Conservation (phyloP, 2,329 filamentous ascomycete genomes). For the Pestalotiopsis sp. region DNA sequence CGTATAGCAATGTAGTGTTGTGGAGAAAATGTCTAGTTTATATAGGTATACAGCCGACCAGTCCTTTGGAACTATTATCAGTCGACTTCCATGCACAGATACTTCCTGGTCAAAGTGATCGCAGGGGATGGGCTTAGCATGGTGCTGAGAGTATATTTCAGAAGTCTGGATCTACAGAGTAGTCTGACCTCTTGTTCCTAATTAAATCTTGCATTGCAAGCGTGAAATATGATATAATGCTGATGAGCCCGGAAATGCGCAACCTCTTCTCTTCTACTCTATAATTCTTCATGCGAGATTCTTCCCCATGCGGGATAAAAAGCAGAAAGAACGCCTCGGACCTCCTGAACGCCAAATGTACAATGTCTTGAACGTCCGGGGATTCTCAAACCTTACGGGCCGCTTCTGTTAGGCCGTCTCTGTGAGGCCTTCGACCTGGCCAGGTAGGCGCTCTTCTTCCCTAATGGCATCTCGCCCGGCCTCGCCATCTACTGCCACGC, state of each 20-base stretch:
- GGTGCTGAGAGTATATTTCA: too few relatives aligned
- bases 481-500: conserved; percentile 21
- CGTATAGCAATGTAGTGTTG: too few relatives aligned
- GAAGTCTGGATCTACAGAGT: too few relatives aligned
- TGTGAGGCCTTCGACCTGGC: background rate
- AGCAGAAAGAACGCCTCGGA: background rate
- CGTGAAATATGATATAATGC: background rate
- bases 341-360: background rate
- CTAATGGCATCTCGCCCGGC: background rate
- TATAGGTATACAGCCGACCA: too few relatives aligned
- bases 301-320: background rate
- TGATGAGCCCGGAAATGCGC: background rate
- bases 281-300: background rate
- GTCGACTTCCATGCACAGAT: too few relatives aligned
- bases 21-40: too few relatives aligned
- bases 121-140: too few relatives aligned
- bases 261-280: background rate
- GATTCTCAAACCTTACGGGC: background rate
- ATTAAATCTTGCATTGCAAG: background rate
- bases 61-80: too few relatives aligned
- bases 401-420: background rate
- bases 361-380: background rate
- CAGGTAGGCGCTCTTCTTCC: background rate
- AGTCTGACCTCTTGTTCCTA: background rate
- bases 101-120: too few relatives aligned